Percentiles rank a stretch among this genome's conserved stretches.
Conservation (phyloP, 1,284 basidiomycete genomes). For the Thelephora terrestris region DNA sequence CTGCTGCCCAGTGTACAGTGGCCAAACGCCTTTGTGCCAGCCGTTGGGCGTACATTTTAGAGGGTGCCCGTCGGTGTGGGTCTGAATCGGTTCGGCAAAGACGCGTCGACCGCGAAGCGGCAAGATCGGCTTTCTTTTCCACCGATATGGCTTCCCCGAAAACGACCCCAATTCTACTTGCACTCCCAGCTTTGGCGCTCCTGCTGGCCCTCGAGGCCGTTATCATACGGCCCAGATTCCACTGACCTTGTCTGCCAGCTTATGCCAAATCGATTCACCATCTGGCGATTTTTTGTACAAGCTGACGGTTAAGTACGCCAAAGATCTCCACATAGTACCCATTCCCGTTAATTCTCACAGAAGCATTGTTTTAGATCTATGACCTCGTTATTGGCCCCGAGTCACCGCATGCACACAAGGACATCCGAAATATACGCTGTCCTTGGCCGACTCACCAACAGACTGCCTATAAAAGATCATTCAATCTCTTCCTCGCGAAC, state of each 20-base stretch:
- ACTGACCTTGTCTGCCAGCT: conserved; percentile 29
- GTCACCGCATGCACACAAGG: conserved; percentile 43
- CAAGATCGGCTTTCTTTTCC: too few species aligned
- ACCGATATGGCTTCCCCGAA: neutral
- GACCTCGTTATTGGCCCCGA: conserved; percentile 69
- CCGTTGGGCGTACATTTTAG: too few species aligned
- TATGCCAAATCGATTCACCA: conserved; percentile 54
- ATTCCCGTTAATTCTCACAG: neutral
- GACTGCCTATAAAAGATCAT: conserved; percentile 42
- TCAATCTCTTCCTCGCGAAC: conserved; percentile 42
- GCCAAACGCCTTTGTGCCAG: too few species aligned
- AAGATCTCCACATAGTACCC: neutral
- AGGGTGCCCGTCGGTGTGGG: too few species aligned
- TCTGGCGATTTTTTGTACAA: conserved; percentile 56
- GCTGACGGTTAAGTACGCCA: conserved; percentile 46
- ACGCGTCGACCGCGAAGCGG: too few species aligned
- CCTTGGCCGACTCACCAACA: conserved; percentile 64
- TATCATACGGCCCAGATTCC: neutral
- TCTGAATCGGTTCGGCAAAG: too few species aligned
- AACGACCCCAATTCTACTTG: conserved; percentile 36
- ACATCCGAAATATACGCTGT: conserved; percentile 62
- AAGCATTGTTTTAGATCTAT: conserved; percentile 40
- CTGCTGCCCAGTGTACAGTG: too few species aligned
- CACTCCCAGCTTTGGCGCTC: conserved; percentile 44
- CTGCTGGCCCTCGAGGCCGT: conserved; percentile 47